Conservation (phyloP, 345 rosid species). For the Pseudoturritis turrita region DNA sequence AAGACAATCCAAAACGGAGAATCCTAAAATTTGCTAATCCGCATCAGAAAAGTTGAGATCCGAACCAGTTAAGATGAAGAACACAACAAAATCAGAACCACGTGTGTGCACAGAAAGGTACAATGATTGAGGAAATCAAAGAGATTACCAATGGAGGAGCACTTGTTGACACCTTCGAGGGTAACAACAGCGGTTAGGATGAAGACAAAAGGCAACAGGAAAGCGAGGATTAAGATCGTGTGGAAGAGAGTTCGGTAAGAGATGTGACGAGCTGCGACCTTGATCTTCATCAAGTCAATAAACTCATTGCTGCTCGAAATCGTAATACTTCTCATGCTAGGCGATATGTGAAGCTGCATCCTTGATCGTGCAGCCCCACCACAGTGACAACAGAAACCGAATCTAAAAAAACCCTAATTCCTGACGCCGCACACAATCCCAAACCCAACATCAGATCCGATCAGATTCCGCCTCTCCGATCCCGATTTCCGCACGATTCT, state of each 20-base stretch:
- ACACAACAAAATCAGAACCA: background rate
- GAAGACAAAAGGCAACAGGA: conserved; percentile 97
- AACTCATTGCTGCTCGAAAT: conserved; percentile 97
- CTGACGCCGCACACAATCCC: conserved; percentile 36
- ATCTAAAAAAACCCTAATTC: conserved; percentile 22
- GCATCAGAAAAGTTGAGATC: background rate
- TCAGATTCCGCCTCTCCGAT: conserved; percentile 23
- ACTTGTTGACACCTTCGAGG: conserved; percentile 99
- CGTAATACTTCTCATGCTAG: conserved; percentile 99
- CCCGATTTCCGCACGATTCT: conserved; percentile 24
- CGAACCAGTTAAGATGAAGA: background rate
- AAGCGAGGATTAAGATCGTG: conserved; percentile 91
- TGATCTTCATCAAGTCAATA: conserved; percentile 99
- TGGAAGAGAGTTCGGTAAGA: conserved; percentile 96
- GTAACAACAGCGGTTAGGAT: conserved; percentile 97
- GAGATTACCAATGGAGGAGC: conserved; percentile 90
- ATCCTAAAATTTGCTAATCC: background rate
- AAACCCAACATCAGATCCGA: conserved; percentile 82
- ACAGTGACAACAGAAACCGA: conserved; percentile 14
- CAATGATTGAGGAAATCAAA: background rate
- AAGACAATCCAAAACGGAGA: background rate
- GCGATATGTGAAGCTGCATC: conserved; percentile 99
- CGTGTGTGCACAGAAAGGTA: background rate
- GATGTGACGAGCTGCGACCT: conserved; percentile 99
- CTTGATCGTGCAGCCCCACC: conserved; percentile 74